phyloP scores from a whole-genome alignment of 345 rosid species.

The Camelina hispida region DNA sequence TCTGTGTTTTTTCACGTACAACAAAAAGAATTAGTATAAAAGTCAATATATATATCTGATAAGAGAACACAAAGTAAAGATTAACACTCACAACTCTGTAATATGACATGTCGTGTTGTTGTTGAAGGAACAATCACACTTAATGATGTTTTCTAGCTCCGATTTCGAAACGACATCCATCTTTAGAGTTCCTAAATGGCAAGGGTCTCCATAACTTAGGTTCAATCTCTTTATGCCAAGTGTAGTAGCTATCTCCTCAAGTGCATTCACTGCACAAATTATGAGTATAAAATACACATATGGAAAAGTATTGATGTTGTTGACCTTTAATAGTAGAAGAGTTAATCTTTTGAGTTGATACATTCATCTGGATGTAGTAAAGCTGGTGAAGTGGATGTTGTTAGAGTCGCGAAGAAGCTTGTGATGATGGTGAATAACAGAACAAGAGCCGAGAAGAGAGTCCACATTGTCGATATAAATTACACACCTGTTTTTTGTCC shows the following conservation, averaged over 20 bases:
- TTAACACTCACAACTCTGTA: slow-evolving; percentile 33
- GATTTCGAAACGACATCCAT: background rate
- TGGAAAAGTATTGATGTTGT: too few species aligned
- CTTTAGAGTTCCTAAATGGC: slow-evolving; percentile 7
- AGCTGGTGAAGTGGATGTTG: slow-evolving; percentile 8
- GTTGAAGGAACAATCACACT: slow-evolving; percentile 19
- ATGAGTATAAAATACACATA: too few species aligned
- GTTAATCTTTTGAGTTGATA: background rate
- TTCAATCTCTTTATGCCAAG: slow-evolving; percentile 27
- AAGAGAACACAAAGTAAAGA: background rate
- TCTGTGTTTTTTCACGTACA: background rate
- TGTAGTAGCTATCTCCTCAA: slow-evolving; percentile 30
- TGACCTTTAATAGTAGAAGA: too few species aligned
- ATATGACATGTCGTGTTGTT: slow-evolving; percentile 31
- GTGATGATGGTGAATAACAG: background rate
- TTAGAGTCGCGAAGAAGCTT: background rate
- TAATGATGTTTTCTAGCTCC: background rate
- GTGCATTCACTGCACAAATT: background rate
- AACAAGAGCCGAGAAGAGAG: background rate
- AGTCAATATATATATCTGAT: background rate
- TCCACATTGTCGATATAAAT: background rate
- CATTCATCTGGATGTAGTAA: slow-evolving; percentile 25
- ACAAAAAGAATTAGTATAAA: background rate
- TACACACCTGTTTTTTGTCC: too few species aligned
- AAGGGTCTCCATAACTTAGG: slow-evolving; percentile 27